A percentile compares a stretch with the other conserved stretches of the same genome.
These are phyloP conservation scores for Poteriospumella lacustris DNA, from an alignment of 108 stramenopile genomes.

Conservation along the genomic window DNA sequence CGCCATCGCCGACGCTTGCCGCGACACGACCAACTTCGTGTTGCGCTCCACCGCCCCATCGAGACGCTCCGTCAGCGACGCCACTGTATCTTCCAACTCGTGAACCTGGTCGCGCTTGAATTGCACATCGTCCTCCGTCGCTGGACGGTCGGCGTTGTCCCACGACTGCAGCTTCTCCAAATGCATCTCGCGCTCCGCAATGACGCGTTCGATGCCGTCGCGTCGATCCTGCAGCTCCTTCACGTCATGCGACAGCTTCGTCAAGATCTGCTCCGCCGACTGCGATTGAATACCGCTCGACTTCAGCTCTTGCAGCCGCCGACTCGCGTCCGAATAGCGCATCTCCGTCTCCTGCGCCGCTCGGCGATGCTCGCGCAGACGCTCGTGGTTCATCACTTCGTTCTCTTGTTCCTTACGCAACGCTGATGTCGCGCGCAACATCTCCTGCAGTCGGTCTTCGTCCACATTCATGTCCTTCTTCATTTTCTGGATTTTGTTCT, in stretches of 20 bases:
- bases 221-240: slow-evolving; percentile 35
- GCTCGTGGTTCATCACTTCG: slow-evolving; percentile 55
- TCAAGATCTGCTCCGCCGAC: slow-evolving; percentile 37
- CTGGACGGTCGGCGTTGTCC: neutral
- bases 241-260: slow-evolving; percentile 46
- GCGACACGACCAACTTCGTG: slow-evolving; percentile 40
- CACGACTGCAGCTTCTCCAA: slow-evolving; percentile 12
- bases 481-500: slow-evolving; percentile 48
- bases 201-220: neutral
- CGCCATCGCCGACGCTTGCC: slow-evolving; percentile 44
- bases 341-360: slow-evolving; percentile 42
- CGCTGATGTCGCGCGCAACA: slow-evolving; percentile 49
- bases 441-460: slow-evolving; percentile 51
- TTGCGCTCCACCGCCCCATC: slow-evolving; percentile 39
- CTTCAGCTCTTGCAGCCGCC: slow-evolving; percentile 37
- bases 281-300: slow-evolving; percentile 10
- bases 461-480: slow-evolving; percentile 36
- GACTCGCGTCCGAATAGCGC: slow-evolving; percentile 29
- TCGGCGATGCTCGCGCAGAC: slow-evolving; percentile 45
- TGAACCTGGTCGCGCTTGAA: slow-evolving; percentile 27
- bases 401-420: slow-evolving; percentile 68
- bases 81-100: slow-evolving; percentile 43
- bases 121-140: slow-evolving; percentile 22
- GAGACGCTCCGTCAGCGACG: slow-evolving; percentile 34
- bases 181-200: neutral